Evolutionary conservation across 225 moss, liverwort and hornwort species (phyloP).

Genomic region (Bryum argenteum): DNA sequence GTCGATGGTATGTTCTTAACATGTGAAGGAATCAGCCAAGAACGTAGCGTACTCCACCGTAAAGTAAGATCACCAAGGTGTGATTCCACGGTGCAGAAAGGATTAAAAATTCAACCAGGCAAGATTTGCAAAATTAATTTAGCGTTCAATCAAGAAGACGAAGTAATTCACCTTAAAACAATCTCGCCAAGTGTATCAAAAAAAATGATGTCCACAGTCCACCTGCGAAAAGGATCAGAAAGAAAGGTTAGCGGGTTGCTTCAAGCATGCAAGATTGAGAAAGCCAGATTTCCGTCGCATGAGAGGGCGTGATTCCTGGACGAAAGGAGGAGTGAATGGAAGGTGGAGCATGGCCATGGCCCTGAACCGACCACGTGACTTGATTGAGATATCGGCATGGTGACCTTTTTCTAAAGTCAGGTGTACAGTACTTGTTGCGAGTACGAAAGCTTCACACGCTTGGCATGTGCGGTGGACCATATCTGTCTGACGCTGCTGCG

Average conservation of each 20-base stretch:
- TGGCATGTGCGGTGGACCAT: constrained; percentile 15
- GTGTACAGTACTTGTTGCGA: not conserved
- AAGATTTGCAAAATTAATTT: too few species aligned
- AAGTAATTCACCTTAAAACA: too few species aligned
- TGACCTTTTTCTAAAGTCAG: not conserved
- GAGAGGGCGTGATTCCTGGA: not conserved
- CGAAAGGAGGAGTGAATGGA: constrained; percentile 3
- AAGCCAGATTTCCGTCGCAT: too few species aligned
- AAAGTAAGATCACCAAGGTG: not conserved
- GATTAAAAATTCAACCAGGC: too few species aligned
- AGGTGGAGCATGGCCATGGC: not conserved
- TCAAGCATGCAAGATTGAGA: too few species aligned
- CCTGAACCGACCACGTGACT: constrained; percentile 17
- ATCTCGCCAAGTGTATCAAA: too few species aligned
- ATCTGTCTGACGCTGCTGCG: constrained; percentile 17
- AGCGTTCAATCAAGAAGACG: too few species aligned
- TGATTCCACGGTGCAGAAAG: not conserved
- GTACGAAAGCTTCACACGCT: not conserved
- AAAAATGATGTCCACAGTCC: not conserved
- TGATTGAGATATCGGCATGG: not conserved
- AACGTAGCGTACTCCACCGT: not conserved
- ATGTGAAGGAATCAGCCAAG: not conserved
- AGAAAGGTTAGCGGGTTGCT: too few species aligned
- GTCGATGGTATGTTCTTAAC: not conserved
- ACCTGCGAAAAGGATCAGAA: too few species aligned